Evolutionary conservation across 129 eudicot species (phyloP).

Genomic region (Dittrichia graveolens): DNA sequence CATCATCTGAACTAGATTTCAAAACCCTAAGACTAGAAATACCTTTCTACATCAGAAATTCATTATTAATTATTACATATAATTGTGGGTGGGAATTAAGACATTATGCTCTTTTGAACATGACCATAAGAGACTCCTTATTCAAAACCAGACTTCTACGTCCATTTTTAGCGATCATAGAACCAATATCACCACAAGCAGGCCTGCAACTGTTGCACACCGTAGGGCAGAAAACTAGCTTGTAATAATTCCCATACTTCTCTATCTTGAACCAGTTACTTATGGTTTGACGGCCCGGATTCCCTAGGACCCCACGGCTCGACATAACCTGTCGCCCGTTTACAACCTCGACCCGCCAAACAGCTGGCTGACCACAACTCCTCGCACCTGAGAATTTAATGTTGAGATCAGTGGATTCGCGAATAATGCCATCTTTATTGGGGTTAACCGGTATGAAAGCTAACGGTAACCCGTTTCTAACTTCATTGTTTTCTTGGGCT

Average conservation of each 20-base stretch:
- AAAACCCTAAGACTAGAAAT: no score
- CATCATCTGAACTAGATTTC: no score
- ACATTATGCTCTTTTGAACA: constrained; percentile 36
- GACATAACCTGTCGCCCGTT: constrained; percentile 23
- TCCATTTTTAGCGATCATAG: constrained; percentile 25
- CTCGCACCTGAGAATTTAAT: constrained; percentile 30
- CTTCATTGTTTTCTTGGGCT: constrained; percentile 42
- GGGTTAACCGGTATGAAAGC: constrained; percentile 40
- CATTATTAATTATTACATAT: no score
- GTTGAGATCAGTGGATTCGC: constrained; percentile 47
- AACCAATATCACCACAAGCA: constrained; percentile 43
- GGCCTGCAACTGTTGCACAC: constrained; percentile 47
- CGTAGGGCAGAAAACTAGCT: constrained; percentile 50
- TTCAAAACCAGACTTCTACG: constrained; percentile 35
- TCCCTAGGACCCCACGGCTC: constrained; percentile 41
- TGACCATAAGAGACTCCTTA: constrained; percentile 37
- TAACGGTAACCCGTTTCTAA: constrained; percentile 30
- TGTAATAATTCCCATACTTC: constrained; percentile 32
- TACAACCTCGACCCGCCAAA: constrained; percentile 42
- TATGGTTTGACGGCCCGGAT: constrained; percentile 43
- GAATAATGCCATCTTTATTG: constrained; percentile 35
- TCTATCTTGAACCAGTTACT: constrained; percentile 59
- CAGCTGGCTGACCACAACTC: constrained; percentile 32
- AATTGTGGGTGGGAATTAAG: background rate
- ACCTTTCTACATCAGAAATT: no score